Percentiles rank a stretch among this genome's conserved stretches.
Conservation (phyloP, 2,329 filamentous ascomycete species). For the Aspergillus tanneri region DNA sequence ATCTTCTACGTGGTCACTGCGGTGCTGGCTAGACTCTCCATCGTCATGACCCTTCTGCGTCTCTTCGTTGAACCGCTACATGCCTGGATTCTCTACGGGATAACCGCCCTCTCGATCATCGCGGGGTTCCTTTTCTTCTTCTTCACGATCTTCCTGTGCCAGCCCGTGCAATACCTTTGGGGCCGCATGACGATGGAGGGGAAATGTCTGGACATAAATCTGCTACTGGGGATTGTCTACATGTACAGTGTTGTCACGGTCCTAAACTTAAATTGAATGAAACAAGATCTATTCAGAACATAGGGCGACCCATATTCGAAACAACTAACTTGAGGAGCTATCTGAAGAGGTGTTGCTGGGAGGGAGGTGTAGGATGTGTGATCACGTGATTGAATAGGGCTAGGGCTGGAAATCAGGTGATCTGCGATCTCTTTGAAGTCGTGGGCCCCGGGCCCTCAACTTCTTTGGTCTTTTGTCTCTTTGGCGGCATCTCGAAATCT, state of each 20-base stretch:
- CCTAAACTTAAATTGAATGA: constrained; percentile 53
- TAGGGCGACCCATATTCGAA: too few relatives aligned
- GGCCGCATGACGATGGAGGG: constrained; percentile 29
- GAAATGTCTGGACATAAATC: constrained; percentile 43
- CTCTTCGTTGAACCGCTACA: constrained; percentile 49
- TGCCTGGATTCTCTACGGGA: constrained; percentile 46
- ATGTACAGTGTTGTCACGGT: constrained; percentile 49
- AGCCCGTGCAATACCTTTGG: constrained; percentile 53
- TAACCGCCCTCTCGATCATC: constrained; percentile 44
- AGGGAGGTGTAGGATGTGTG: too few relatives aligned
- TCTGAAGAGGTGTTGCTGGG: too few relatives aligned
- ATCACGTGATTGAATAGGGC: too few relatives aligned
- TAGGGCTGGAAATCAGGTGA: too few relatives aligned
- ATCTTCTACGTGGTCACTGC: constrained; percentile 51
- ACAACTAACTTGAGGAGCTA: too few relatives aligned
- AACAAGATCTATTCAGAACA: too few relatives aligned
- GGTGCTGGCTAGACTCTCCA: constrained; percentile 49
- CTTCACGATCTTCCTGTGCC: constrained; percentile 53
- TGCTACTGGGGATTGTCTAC: constrained; percentile 54
- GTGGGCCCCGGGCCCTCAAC: too few relatives aligned
- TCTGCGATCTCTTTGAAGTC: too few relatives aligned
- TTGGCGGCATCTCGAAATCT: too few relatives aligned
- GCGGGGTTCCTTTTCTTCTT: constrained; percentile 52
- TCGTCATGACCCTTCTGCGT: constrained; percentile 53
- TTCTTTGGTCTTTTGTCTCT: too few relatives aligned